Conservation (phyloP, 371 early-diverging fungal species). For the Apophysomyces ossiformis region DNA sequence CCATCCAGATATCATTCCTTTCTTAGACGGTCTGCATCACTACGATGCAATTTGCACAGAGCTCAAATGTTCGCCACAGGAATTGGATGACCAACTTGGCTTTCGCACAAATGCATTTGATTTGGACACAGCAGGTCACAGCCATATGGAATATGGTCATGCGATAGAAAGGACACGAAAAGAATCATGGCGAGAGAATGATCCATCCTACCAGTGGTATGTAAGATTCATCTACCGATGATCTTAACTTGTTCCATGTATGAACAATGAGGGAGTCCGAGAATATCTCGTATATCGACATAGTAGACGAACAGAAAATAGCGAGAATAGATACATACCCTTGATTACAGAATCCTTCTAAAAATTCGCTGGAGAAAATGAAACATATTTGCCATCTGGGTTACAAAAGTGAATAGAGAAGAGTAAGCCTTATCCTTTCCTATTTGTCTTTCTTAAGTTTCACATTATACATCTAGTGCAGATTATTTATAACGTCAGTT, state of each 20-base stretch:
- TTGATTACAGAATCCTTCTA: no score
- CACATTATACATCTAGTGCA: no score
- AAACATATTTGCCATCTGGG: no score
- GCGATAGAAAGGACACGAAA: not conserved
- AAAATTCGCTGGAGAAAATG: no score
- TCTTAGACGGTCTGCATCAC: constrained; percentile 72
- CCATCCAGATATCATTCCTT: constrained; percentile 50
- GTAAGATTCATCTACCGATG: constrained; percentile 24
- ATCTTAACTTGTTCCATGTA: not conserved
- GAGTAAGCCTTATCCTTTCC: no score
- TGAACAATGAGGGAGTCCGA: no score
- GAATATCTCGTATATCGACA: no score
- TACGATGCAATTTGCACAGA: constrained; percentile 77
- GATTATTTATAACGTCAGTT: no score
- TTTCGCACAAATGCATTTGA: constrained; percentile 16
- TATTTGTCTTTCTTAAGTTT: no score
- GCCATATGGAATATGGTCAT: constrained; percentile 1
- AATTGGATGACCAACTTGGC: constrained; percentile 57
- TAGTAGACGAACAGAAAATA: no score
- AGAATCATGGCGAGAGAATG: not conserved
- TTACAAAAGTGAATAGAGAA: no score
- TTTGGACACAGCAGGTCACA: not conserved
- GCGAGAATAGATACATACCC: no score
- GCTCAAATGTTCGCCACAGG: constrained; percentile 62
- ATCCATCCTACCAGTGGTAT: constrained; percentile 19